Base-by-base conservation (phyloP, 129 eudicot species). In the Saposhnikovia divaricata region DNA sequence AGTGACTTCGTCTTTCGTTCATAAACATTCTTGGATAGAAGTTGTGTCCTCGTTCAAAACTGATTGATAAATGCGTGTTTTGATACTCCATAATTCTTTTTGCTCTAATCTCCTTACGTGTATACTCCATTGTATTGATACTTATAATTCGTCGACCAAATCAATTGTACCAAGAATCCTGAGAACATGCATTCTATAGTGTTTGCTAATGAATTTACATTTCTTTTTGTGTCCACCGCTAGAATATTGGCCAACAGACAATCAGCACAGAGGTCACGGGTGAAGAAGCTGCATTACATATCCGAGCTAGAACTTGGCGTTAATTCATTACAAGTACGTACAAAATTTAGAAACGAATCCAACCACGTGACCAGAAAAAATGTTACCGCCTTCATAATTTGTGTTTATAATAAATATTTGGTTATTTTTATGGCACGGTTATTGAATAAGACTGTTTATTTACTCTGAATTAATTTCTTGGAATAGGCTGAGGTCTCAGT, bases 281-380 rank as follows among this genome's bases (percentile, higher is more conserved):
- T 95, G 90, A 90, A 97, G 89, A 95, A 95, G 83, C 74, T 95
- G 80, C 98, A 95, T 43, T 95, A 95, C 81, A 90, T 95, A 69
- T 95, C 98, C 6, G 98, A 95, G 90, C 91, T 95, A 14, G 97
- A 95, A 85, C 93, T 96, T 44, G 90, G 96, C 57, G 98, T 95
- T 23, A 92, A 88, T 70, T 87, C 98, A 23, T 85, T 95, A 75
- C 98, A 95, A 79, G 98, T 95, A 87, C 19, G 46, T 68, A 68
- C 73, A 11, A 13, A 27, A 68, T 68, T 66, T 68, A 34, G 73
- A 31, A 4, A 31, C 25, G 40, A 15, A 61, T 68, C 23, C 38
- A 68, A 68, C 14, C 21, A 12, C 34, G 0, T 12, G 19, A 66
- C 39, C 9, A 61, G 31, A 14, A 66, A 68, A 68, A 68, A 68